Percentiles rank a stretch among this genome's conserved stretches.
phyloP scores from a whole-genome alignment of 306 rosid genomes.

The Lathyrus aphaca region DNA sequence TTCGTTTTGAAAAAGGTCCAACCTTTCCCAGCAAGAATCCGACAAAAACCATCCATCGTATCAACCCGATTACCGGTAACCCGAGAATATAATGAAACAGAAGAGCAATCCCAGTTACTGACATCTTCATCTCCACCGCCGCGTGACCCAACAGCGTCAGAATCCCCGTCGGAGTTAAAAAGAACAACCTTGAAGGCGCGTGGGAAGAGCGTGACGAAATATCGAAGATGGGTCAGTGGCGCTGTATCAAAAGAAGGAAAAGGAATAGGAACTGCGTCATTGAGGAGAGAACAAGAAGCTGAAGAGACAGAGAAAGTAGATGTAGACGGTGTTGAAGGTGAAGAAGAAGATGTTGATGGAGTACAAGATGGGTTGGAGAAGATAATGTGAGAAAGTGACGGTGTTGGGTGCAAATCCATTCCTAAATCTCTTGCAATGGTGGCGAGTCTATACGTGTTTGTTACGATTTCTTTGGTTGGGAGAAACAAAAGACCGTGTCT shows the following conservation, averaged over 20 bases:
- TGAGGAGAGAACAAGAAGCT: conserved; percentile 37
- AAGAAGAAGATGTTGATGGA: conserved; percentile 43
- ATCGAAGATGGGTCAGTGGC: conserved; percentile 58
- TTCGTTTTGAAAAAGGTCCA: conserved; percentile 63
- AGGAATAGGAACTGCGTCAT: conserved; percentile 65
- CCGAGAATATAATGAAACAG: conserved; percentile 53
- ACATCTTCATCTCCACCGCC: conserved; percentile 3
- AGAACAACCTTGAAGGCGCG: conserved; percentile 67
- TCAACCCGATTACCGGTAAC: conserved; percentile 47
- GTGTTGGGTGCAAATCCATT: conserved; percentile 62
- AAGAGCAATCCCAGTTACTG: conserved; percentile 63
- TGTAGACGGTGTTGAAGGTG: conserved; percentile 46
- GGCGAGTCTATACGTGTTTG: conserved; percentile 59
- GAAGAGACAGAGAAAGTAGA: conserved; percentile 45
- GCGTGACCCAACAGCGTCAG: conserved; percentile 8
- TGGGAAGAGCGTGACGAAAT: conserved; percentile 52
- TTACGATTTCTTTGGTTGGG: conserved; percentile 60
- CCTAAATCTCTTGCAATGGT: conserved; percentile 67
- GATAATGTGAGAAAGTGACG: conserved; percentile 71
- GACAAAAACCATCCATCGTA: conserved; percentile 59
- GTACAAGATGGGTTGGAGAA: conserved; percentile 50
- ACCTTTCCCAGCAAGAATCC: conserved; percentile 62
- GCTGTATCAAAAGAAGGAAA: conserved; percentile 59
- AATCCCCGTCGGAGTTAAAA: conserved; percentile 38
- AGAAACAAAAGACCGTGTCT: conserved; percentile 54